Base-by-base conservation (phyloP, 2,329 filamentous ascomycete genomes). In the Pseudodiploospora longispora region DNA sequence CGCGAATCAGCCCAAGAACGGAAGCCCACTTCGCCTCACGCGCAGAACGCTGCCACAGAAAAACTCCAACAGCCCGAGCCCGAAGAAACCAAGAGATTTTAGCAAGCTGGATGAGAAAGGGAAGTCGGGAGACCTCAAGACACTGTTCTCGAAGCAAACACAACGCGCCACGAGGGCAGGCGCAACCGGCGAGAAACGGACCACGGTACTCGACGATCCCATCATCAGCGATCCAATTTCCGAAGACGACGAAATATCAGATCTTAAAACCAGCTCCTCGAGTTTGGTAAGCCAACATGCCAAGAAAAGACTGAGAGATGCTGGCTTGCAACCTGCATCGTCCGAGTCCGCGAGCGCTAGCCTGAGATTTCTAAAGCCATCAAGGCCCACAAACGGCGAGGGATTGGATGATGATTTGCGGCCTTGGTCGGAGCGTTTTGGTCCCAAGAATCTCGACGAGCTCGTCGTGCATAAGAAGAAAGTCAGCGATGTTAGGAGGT, bases 401-500 rank as follows among this genome's bases (percentile, higher is more conserved):
- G 50, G 52, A 4, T 35, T 55, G 6, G 67, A 71, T 40, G 71
- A 78, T 32, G 83, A 88, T 52, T 65, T 72, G 40, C 76, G 84
- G 42, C 89, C 91, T 3, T 97, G 91, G 91, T 85, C 85, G 10
- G 90, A 96, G 54, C 80, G 82, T 53, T 97, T 88, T 62, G 82
- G 78, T 2, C 91, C 91, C 0, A 57, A 62, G 3, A 84, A 77
- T 53, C 62, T 96, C 9, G 82, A 89, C 10, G 91, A 97, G 65
- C 70, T 98, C 38, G 91, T 85, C 0, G 91, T 98, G 12, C 90
- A 98, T 63, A 96, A 94, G 69, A 93, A 80, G 55, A 98, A 98
- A 63, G 86, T 97, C 5, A 68, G 79, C 2, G 90, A 97, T 65
- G 90, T 97, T 38, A 78, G 82, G 47, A 74, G 68, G 47, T 97